A percentile compares a stretch with the other conserved stretches of the same genome.
phyloP scores from a whole-genome alignment of 1,284 basidiomycete genomes.

The Fomitopsis palustris region DNA sequence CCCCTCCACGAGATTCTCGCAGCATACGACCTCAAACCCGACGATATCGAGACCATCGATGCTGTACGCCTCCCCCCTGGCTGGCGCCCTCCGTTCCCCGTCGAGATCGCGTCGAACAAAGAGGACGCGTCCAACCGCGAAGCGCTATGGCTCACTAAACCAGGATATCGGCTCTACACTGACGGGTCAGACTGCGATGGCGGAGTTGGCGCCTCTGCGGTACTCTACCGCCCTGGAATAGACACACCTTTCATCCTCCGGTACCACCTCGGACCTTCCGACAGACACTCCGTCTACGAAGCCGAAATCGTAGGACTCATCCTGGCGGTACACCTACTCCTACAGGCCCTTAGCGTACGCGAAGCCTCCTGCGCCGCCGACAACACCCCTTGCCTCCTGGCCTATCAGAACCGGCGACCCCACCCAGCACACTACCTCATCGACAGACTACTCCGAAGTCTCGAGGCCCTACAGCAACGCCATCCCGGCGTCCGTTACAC shows the following conservation, averaged over 20 bases:
- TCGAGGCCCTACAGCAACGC: neutral
- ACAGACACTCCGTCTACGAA: constrained; percentile 29
- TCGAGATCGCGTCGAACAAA: constrained; percentile 3
- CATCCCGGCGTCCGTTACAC: constrained; percentile 8
- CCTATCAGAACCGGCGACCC: neutral
- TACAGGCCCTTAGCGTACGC: neutral
- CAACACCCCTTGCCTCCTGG: constrained; percentile 10
- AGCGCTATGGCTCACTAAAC: neutral
- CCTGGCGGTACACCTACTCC: constrained; percentile 8
- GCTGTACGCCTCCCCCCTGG: constrained; percentile 11
- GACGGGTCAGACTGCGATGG: constrained; percentile 3
- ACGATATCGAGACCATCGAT: constrained; percentile 13
- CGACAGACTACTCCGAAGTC: constrained; percentile 6
- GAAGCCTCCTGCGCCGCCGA: constrained; percentile 8
- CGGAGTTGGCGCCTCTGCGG: constrained; percentile 6
- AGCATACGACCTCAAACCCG: constrained; percentile 9
- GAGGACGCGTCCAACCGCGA: constrained; percentile 8
- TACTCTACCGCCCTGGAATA: constrained; percentile 5
- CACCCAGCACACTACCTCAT: constrained; percentile 11
- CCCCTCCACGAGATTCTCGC: constrained; percentile 20
- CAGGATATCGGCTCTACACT: constrained; percentile 11
- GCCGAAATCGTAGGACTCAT: constrained; percentile 25
- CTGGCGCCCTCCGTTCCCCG: constrained; percentile 5
- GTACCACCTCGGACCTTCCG: constrained; percentile 19
- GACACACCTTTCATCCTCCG: constrained; percentile 6